These are phyloP conservation scores for Rhodosporidiobolus odoratus DNA, from an alignment of 768 basidiomycete species.

Conservation along the genomic window DNA sequence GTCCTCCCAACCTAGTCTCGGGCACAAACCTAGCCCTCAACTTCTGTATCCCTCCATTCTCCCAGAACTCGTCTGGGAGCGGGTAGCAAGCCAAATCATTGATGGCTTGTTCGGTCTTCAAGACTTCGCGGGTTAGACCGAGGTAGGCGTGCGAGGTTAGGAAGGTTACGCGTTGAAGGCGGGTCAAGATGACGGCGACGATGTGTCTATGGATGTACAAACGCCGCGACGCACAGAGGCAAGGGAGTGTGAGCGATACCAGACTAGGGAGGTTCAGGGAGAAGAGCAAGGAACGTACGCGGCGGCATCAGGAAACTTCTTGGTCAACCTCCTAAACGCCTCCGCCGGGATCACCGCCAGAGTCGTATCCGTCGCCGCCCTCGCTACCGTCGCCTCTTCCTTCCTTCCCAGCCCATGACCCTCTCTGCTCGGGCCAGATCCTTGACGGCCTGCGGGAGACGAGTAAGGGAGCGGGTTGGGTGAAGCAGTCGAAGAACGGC, in stretches of 20 bases:
- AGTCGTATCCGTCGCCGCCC: constrained; percentile 88
- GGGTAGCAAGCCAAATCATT: constrained; percentile 97
- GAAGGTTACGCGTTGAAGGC: constrained; percentile 95
- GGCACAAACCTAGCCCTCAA: constrained; percentile 64
- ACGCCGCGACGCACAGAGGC: too few relatives aligned
- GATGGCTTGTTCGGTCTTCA: constrained; percentile 93
- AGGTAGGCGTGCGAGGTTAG: constrained; percentile 95
- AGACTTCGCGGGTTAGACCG: constrained; percentile 86
- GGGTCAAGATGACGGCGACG: constrained; percentile 72
- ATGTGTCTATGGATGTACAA: constrained; percentile 34
- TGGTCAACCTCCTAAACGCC: constrained; percentile 86
- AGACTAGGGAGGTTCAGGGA: background rate
- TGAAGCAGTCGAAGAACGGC: background rate
- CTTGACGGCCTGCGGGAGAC: constrained; percentile 19
- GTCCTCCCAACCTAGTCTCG: constrained; percentile 28
- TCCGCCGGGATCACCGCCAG: constrained; percentile 98
- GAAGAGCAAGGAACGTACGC: constrained; percentile 61
- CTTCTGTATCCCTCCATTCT: constrained; percentile 80
- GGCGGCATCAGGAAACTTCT: constrained; percentile 94
- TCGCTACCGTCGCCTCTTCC: constrained; percentile 74
- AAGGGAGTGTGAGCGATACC: too few relatives aligned
- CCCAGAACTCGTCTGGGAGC: constrained; percentile 81
- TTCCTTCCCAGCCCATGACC: constrained; percentile 44
- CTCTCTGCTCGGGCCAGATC: background rate
- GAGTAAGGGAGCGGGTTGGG: background rate